Evolutionary conservation across 805 yeast species (phyloP), one percentile per base, ranked within the genome.

Genomic region (Ogataea glucozyma): DNA sequence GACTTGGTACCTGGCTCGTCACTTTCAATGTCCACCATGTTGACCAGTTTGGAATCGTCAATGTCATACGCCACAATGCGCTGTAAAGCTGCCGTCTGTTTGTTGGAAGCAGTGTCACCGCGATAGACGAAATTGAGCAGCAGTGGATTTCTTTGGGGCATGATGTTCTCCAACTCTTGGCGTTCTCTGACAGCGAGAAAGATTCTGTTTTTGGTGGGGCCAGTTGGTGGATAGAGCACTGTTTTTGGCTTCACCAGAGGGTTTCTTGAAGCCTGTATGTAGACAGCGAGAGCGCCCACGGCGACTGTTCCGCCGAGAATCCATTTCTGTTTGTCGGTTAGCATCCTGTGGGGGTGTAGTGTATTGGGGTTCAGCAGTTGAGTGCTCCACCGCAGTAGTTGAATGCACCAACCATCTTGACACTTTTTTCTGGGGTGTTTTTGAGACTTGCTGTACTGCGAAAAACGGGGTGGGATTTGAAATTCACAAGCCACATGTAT

Each of bases 11-110:
- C 88, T 9, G 73, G 75, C 47, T 78, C 78, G 56, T 86, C 93
- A 24, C 81, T 70, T 54, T 85, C 86, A 13, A 86, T 74, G 56
- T 84, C 89, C 7, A 83, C 93, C 67, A 80, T 67, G 53, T 79
- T 77, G 24, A 86, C 71, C 31, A 64, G 65, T 44, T 74, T 71
- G 21, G 31, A 26, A 26, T 56, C 59, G 24, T 51, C 52, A 33
- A 80, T 75, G 41, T 73, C 76, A 37, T 63, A 61, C 17, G 70
- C 66, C 8, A 80, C 71, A 4, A 79, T 69, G 35, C 73, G 60
- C 51, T 79, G 81, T 46, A 88, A 65, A 2, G 81, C 73, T 16
- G 78, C 77, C 1, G 91, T 83, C 27, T 84, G 71, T 46, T 72
- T 72, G 57, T 83, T 79, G 47, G 84, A 79, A 18, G 73, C 67